Evolutionary conservation across 176 grass and related monocot genomes (phyloP).

Genomic region (Areca catechu): DNA sequence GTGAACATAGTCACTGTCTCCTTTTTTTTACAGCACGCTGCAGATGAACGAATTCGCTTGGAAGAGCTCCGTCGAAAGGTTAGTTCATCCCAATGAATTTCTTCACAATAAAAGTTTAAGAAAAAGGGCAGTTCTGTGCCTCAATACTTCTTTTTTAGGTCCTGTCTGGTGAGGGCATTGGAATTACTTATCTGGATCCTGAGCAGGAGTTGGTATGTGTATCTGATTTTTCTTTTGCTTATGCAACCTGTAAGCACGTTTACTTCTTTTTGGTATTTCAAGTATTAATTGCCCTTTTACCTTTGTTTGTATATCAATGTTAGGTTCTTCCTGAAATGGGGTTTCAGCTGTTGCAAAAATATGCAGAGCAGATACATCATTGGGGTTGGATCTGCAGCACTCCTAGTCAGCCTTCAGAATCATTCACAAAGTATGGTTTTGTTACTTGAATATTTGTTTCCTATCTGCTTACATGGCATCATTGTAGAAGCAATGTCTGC

Average conservation of each 20-base stretch:
- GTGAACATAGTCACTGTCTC: neutral
- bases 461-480: neutral
- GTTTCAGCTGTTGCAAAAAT: conserved; percentile 85
- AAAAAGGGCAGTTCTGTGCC: too few relatives aligned
- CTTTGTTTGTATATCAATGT: conserved; percentile 4
- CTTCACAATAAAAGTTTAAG: too few relatives aligned
- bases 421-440: conserved; percentile 56
- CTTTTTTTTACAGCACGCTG: conserved; percentile 69
- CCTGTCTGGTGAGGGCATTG: conserved; percentile 56
- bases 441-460: conserved; percentile 4
- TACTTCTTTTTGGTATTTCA: too few relatives aligned
- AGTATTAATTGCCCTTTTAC: neutral
- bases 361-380: conserved; percentile 64
- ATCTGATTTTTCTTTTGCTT: conserved; percentile 12
- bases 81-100: neutral
- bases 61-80: conserved; percentile 87
- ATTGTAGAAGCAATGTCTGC: too few relatives aligned
- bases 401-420: conserved; percentile 38
- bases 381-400: conserved; percentile 82
- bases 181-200: conserved; percentile 52
- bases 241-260: too few relatives aligned
- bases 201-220: conserved; percentile 72
- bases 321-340: conserved; percentile 84
- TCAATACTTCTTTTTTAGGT: conserved; percentile 26
- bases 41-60: conserved; percentile 92